phyloP scores from a whole-genome alignment of 1,284 basidiomycete genomes.

The Salmacisia buchloeana region DNA sequence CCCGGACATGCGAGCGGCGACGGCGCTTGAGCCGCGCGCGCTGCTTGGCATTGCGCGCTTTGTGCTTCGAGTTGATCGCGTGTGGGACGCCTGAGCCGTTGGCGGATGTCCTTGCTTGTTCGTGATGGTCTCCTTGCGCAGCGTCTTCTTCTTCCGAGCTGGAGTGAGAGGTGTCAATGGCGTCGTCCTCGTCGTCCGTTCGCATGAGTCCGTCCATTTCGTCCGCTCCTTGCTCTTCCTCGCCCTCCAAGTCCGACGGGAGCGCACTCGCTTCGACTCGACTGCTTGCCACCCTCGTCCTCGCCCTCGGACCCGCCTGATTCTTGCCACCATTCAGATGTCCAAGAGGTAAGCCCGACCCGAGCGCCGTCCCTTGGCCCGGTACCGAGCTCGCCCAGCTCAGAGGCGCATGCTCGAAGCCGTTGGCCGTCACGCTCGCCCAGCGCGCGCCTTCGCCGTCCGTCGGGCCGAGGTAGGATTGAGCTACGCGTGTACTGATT shows the following conservation, averaged over 20 bases:
- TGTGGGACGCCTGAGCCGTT: too few species aligned
- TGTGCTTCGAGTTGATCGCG: too few species aligned
- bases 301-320: neutral
- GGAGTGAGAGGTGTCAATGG: neutral
- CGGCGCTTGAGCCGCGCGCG: neutral
- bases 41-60: conserved; percentile 7
- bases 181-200: neutral
- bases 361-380: conserved; percentile 1
- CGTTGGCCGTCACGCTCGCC: neutral
- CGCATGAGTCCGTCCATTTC: neutral
- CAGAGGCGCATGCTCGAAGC: conserved; percentile 1
- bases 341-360: neutral
- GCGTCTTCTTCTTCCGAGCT: neutral
- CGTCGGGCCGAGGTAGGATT: neutral
- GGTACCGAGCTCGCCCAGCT: neutral
- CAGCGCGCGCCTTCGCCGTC: neutral
- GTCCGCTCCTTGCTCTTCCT: neutral
- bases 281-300: neutral
- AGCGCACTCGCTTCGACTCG: too few species aligned
- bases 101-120: too few species aligned
- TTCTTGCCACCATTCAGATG: too few species aligned
- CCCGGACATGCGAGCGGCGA: neutral
- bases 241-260: neutral
- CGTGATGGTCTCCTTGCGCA: neutral
- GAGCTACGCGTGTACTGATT: too few species aligned